Base-by-base conservation (phyloP, 805 yeast genomes). In the Citeromyces nyonsensis region DNA sequence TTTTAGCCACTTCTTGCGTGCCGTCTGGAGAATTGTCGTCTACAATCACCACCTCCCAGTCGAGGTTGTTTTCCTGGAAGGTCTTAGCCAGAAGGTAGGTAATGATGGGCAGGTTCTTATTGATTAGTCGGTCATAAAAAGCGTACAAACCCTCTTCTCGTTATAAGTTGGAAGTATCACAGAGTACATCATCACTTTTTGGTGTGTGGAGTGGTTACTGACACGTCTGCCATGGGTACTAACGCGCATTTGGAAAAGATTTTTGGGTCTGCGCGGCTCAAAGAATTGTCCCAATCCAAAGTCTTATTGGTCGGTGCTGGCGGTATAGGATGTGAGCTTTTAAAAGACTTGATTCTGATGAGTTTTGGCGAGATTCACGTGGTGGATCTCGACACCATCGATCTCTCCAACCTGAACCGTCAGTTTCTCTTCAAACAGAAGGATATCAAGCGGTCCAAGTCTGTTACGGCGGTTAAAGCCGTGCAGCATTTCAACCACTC, bases 331-430 rank as follows among this genome's bases (percentile, higher is more conserved):
- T 86, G 95, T 50, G 97, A 86, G 51, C 57, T 86, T 29, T 58
- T 86, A 36, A 86, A 86, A 48, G 79, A 86, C 47, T 57, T 86
- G 32, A 71, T 82, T 4, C 54, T 84, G 39, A 62, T 81, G 51
- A 86, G 91, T 6, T 78, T 77, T 41, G 91, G 91, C 3, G 93
- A 82, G 45, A 76, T 86, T 35, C 94, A 84, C 48, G 66, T 86
- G 22, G 86, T 86, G n/a, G 99, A 91, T 55, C 62, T 91, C 35
- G 99, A 91, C 49, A 91, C 97, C 0, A 83, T 91, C 43, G 96
- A 94, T 40, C 59, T 91, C 24, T 79, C 94, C 35, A 91, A 91
- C 51, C 63, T 91, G 49, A 91, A 91, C 50, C 66, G 99, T 36
- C 99, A 91, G 52, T 91, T 91, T 46, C 57, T 91, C 34, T 91